Conservation (phyloP, 2,329 filamentous ascomycete species). For the Tothia fuscella region DNA sequence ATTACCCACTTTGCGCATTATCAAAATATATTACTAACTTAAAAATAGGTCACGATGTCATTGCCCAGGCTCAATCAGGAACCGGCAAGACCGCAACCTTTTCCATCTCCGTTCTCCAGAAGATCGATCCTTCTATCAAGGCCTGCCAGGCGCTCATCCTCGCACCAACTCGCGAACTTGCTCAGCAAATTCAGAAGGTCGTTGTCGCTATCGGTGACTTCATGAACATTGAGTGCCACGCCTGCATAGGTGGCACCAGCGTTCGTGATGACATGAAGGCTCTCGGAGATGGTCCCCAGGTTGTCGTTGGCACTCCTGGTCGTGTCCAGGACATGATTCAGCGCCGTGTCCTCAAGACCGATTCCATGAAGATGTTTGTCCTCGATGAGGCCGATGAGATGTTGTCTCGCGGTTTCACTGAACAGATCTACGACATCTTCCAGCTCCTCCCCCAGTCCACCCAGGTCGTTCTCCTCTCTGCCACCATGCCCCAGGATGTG, state of each 20-base stretch:
- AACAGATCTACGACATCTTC: conserved; percentile 99
- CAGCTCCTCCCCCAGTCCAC: conserved; percentile 95
- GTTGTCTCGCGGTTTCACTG: conserved; percentile 97
- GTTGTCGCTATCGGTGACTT: conserved; percentile 98
- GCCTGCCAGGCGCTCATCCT: conserved; percentile 97
- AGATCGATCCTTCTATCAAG: conserved; percentile 92
- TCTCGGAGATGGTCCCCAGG: conserved; percentile 87
- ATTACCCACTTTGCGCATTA: conserved; percentile 22
- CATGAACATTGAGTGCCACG: conserved; percentile 98
- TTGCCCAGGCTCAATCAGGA: conserved; percentile 98
- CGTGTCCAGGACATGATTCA: conserved; percentile 99
- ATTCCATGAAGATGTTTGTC: conserved; percentile 99
- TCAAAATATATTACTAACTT: conserved; percentile 18
- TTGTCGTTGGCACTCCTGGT: conserved; percentile 94
- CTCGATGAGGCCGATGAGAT: conserved; percentile 99
- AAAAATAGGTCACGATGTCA: conserved; percentile 78
- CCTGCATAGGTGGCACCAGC: conserved; percentile 97
- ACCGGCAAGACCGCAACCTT: conserved; percentile 99
- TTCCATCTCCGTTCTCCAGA: conserved; percentile 97
- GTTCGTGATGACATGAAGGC: conserved; percentile 98
- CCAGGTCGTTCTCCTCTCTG: conserved; percentile 95
- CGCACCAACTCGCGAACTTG: conserved; percentile 94
- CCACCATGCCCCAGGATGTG: conserved; percentile 98
- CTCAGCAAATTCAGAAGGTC: conserved; percentile 99
- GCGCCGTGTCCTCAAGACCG: conserved; percentile 91